Evolutionary conservation across 495 filamentous ascomycete species (phyloP), one percentile per base, ranked within the genome.

Genomic region (Penicillium pulvis): DNA sequence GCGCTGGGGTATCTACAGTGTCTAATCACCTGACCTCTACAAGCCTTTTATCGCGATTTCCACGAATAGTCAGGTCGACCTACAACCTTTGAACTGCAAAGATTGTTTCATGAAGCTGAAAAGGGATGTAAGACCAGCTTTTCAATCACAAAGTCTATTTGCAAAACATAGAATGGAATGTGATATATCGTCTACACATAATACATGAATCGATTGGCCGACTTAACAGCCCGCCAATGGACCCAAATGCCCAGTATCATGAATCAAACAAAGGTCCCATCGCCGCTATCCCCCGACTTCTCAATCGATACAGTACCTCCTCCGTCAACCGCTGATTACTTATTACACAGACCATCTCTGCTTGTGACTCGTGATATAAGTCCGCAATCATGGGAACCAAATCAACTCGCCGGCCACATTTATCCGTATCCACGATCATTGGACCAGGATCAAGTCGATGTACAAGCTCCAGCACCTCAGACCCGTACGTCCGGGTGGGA

Each of bases 321-420:
- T 36, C 33, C 10, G 33, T 36, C 33, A 36, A 36, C 33, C 7
- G 33, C 12, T 36, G 49, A 30, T 51, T 51, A 19, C 49, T 51
- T 59, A 91, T 88, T 39, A 88, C 76, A 65, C 88, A 83, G 9
- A 89, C 85, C 2, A 86, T 88, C 71, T 90, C 87, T 20, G 86
- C 86, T 2, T 70, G 62, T 52, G 77, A 79, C 56, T 68, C 54
- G 75, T 79, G 52, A 88, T 55, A 36, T 36, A 36, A 1, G 46
- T 71, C 66, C 39, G 82, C 88, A 11, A 81, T 77, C 62, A 87
- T 67, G 36, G 74, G 77, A 23, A 78, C 64, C 70, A 84, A 71
- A 61, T 84, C 76, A 56, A 78, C 71, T 19, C 76, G 69, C 1
- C 79, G 78, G 19, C 33, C 33, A 36, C 61, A 64, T 28, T 57